phyloP scores from a whole-genome alignment of 129 eudicot genomes.

The Saussurea involucrata region DNA sequence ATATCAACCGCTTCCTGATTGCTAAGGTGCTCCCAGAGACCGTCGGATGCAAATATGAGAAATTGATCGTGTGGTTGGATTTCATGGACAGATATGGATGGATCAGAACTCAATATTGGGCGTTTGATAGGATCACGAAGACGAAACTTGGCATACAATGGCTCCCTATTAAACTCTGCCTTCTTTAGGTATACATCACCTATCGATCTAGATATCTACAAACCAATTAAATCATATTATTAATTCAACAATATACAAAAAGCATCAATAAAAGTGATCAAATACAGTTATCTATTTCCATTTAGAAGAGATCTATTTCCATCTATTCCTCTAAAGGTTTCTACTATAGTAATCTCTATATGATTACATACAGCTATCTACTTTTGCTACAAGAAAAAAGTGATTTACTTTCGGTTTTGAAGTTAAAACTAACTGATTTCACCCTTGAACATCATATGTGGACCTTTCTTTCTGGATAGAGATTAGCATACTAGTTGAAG shows the following conservation, averaged over 20 bases:
- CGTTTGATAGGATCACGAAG: constrained; percentile 75
- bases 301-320: no score
- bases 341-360: no score
- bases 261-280: background rate
- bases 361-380: no score
- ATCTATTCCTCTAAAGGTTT: no score
- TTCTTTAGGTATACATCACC: constrained; percentile 88
- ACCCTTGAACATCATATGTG: no score
- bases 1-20: constrained; percentile 91
- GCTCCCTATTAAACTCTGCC: constrained; percentile 85
- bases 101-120: constrained; percentile 84
- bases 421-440: no score
- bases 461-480: no score
- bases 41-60: constrained; percentile 89
- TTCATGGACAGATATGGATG: constrained; percentile 68
- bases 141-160: constrained; percentile 73
- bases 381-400: no score
- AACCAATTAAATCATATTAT: background rate
- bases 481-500: no score
- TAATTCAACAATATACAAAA: background rate
- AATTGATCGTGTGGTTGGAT: constrained; percentile 77
- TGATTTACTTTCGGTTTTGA: no score
- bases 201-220: constrained; percentile 84
- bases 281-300: no score
- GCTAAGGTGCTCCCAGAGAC: constrained; percentile 93